A percentile compares a stretch with the other conserved stretches of the same genome.
These are phyloP conservation scores for Amauroascus niger DNA, from an alignment of 2,329 filamentous ascomycete genomes.

Conservation along the genomic window DNA sequence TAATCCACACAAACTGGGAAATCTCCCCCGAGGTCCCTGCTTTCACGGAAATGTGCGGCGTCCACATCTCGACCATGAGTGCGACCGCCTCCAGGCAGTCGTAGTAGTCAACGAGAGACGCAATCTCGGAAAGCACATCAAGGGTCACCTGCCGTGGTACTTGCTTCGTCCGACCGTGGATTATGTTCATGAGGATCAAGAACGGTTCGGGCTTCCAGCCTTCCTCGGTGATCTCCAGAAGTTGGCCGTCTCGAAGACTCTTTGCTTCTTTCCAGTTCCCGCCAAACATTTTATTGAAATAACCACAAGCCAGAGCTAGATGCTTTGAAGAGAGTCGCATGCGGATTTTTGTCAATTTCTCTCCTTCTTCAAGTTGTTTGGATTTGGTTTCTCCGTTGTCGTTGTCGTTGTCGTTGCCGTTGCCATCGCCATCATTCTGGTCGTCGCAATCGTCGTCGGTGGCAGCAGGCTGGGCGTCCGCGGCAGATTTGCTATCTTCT, in stretches of 20 bases:
- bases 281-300: slow-evolving; percentile 7
- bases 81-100: slow-evolving; percentile 17
- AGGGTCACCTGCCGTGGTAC: not conserved
- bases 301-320: slow-evolving; percentile 4
- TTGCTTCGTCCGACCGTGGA: slow-evolving; percentile 3
- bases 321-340: slow-evolving; percentile 8
- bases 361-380: too few species aligned
- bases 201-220: not conserved
- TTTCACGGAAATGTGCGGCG: not conserved
- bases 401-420: not conserved
- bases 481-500: not conserved
- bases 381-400: not conserved
- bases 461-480: not conserved
- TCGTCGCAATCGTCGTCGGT: not conserved
- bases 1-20: not conserved
- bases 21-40: not conserved
- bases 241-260: not conserved
- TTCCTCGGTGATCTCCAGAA: not conserved
- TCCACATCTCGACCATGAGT: slow-evolving; percentile 18
- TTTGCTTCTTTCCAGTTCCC: slow-evolving; percentile 5
- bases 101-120: slow-evolving; percentile 20
- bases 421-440: not conserved
- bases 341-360: not conserved
- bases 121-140: slow-evolving; percentile 14
- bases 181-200: slow-evolving; percentile 10